A percentile compares a stretch with the other conserved stretches of the same genome.
Evolutionary conservation across 805 yeast species (phyloP).

Genomic region (Ogataea ganodermae): DNA sequence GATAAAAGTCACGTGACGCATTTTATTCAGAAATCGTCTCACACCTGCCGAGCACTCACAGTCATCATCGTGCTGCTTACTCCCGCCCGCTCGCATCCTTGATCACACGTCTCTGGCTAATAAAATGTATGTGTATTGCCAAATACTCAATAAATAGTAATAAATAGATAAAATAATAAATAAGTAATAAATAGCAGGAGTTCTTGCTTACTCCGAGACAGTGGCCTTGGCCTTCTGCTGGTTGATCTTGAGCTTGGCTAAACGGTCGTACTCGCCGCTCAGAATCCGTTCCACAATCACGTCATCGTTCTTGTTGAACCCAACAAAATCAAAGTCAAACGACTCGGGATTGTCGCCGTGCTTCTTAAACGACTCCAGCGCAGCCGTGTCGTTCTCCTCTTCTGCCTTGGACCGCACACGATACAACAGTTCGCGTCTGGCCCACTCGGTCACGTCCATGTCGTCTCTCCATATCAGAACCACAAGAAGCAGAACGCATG

Average conservation of each 20-base stretch:
- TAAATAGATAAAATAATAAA: constrained; percentile 11
- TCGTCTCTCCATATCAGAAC: constrained; percentile 53
- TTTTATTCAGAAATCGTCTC: too few species aligned
- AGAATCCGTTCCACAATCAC: constrained; percentile 78
- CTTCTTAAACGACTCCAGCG: constrained; percentile 43
- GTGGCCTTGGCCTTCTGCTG: constrained; percentile 18
- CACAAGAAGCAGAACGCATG: constrained; percentile 57
- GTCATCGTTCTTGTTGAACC: constrained; percentile 68
- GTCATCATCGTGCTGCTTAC: too few species aligned
- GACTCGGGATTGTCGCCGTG: constrained; percentile 43
- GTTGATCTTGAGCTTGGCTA: constrained; percentile 58
- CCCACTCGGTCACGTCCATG: constrained; percentile 67
- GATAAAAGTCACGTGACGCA: not conserved
- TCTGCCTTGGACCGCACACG: constrained; percentile 70
- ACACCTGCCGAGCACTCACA: too few species aligned
- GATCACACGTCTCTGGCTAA: not conserved
- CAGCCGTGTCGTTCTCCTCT: constrained; percentile 56
- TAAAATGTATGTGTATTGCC: not conserved
- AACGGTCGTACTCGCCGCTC: constrained; percentile 80
- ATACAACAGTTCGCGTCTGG: constrained; percentile 74
- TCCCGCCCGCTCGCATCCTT: not conserved
- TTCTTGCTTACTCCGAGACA: not conserved
- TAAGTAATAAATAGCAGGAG: constrained; percentile 11
- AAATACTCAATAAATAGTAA: not conserved
- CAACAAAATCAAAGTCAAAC: constrained; percentile 51